Evolutionary conservation across 495 filamentous ascomycete genomes (phyloP).

Genomic region (Massariosphaeria phaeospora): DNA sequence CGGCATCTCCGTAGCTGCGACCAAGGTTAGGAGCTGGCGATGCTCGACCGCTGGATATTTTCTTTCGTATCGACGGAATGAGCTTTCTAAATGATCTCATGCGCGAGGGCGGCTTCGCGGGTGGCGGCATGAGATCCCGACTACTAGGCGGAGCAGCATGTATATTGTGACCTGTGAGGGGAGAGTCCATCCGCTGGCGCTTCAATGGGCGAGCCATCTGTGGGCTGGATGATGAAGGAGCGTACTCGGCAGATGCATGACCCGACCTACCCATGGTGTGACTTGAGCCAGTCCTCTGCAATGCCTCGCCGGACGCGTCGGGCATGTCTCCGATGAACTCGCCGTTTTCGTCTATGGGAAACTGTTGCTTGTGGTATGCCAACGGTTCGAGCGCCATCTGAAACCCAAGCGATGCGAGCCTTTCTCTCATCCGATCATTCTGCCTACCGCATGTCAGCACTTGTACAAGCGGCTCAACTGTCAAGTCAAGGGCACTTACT

Average conservation of each 20-base stretch:
- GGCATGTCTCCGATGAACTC: background rate
- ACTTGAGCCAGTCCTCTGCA: background rate
- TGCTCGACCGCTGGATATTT: background rate
- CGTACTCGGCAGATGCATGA: background rate
- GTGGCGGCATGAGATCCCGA: slow-evolving; percentile 38
- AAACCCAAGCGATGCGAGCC: slow-evolving; percentile 34
- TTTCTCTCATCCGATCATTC: slow-evolving; percentile 29
- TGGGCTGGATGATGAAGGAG: background rate
- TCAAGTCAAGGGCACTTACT: slow-evolving; percentile 33
- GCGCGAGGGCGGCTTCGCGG: slow-evolving; percentile 9
- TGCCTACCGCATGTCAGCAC: slow-evolving; percentile 28
- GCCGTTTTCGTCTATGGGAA: slow-evolving; percentile 8
- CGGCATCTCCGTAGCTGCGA: background rate
- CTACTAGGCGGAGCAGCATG: slow-evolving; percentile 12
- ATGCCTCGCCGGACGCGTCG: background rate
- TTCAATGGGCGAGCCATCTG: slow-evolving; percentile 3
- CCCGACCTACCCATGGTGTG: slow-evolving; percentile 9
- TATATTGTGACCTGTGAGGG: background rate
- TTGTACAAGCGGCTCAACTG: no score
- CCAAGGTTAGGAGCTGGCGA: background rate
- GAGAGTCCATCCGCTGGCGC: slow-evolving; percentile 10
- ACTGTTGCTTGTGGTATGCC: slow-evolving; percentile 11
- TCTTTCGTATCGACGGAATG: slow-evolving; percentile 12
- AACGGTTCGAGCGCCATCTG: slow-evolving; percentile 26
- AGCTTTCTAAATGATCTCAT: slow-evolving; percentile 10